phyloP scores from a whole-genome alignment of 306 rosid genomes.

The Albizia julibrissin region DNA sequence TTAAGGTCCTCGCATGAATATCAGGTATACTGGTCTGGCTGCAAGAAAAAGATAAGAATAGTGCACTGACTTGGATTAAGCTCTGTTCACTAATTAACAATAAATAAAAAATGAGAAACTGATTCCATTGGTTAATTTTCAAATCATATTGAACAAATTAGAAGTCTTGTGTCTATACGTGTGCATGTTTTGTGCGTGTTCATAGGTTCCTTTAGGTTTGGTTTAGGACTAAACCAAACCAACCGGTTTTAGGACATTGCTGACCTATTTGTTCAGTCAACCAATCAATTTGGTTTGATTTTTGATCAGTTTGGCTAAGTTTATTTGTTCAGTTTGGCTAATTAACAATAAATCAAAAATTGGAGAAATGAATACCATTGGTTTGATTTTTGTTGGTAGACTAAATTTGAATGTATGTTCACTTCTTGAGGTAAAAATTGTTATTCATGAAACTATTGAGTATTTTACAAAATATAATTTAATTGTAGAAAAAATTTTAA shows the following conservation, averaged over 20 bases:
- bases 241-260: background rate
- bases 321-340: background rate
- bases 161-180: background rate
- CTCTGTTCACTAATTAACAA: background rate
- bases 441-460: background rate
- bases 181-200: background rate
- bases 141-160: constrained; percentile 29
- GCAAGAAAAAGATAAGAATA: constrained; percentile 38
- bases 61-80: background rate
- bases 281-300: background rate
- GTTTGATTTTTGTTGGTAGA: background rate
- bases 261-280: background rate
- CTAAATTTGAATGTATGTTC: background rate
- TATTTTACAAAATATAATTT: background rate
- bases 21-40: constrained; percentile 55
- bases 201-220: background rate
- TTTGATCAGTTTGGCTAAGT: background rate
- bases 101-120: constrained; percentile 4
- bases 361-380: background rate
- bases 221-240: background rate
- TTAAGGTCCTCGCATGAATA: constrained; percentile 61
- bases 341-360: background rate
- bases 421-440: background rate
- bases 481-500: background rate
- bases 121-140: background rate